Base-by-base conservation (phyloP, 768 basidiomycete species). In the Agrocybe praecox region DNA sequence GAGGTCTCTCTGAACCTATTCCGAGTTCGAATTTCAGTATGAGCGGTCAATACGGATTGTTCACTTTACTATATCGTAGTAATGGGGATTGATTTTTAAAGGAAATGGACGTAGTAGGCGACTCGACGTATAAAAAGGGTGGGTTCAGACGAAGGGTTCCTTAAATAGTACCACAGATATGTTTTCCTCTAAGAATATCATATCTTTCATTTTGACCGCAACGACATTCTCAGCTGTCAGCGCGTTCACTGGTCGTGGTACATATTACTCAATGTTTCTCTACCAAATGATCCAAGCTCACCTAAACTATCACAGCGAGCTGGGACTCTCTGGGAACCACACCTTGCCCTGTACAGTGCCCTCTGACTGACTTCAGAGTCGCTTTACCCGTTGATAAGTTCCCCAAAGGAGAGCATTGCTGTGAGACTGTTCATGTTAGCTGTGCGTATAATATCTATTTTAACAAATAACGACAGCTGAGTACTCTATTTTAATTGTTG, bases 261-360 rank as follows among this genome's bases (percentile, higher is more conserved):
- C 6, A 29, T 46, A 9, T 19, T 33, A 8, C 2, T 11, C 14
- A 11, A 14, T 24, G 11, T 11, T 11, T 19, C 21, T 29, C 19
- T 8, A 1, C 24, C 15, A 34, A 36, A 46, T 42, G 8, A 23
- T 17, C 32, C n/a, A 32, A 15, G n/a, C 42, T 46, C n/a, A 24
- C 15, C 6, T 7, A 34, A 33, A 9, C 9, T 29, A 4, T 29
- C 26, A 5, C 19, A 58, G 57, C 57, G 10, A 46, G 40, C 3
- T 23, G 3, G 47, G 57, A 58, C 24, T 58, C 57, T 15, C 57
- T 58, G 10, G 57, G 57, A 29, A 58, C 57, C 18, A 58, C 57
- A 2, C 57, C 57, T 1, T 58, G 57, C 42, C 57, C 57, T 19
- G 40, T 49, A 7, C 49, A 54, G 29, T 58, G 57, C 43, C 42